Base-by-base conservation (phyloP, 768 basidiomycete species). In the Leccinum obscurum region DNA sequence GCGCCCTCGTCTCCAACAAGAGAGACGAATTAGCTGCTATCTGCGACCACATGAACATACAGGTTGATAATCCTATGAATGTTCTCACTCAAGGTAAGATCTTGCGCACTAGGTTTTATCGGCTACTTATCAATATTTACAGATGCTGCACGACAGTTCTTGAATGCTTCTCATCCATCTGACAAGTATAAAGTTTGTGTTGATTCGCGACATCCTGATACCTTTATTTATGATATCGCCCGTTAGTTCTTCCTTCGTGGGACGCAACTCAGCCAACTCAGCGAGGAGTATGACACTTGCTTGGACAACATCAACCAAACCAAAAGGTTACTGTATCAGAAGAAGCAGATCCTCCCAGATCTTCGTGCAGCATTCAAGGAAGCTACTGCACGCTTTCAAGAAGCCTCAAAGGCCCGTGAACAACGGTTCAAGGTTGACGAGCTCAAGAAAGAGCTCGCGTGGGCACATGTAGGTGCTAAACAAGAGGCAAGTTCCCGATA, bases 51-150 rank as follows among this genome's bases (percentile, higher is more conserved):
- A 96, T 97, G 89, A 94, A 94, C 67, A 92, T 99, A 57, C 94
- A 96, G 70, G 92, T 97, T 60, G 94, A 97, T 71, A 95, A 95
- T 68, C 96, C 95, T 2, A 87, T 98, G 86, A 98, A 93, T 62
- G 89, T 99, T 26, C 81, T 96, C 49, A 95, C 92, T 1, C 93
- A 94, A 81, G 92, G 89, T 82, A 62, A 37, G 26, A 68, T 61
- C 9, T 28, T 7, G 24, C 24, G 14, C 17, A 6, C 22, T 9
- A 24, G 3, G 2, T 30, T n/a, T 53, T 35, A 10, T 46, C 4
- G 1, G 26, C 3, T 48, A 35, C 44, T 62, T n/a, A 60, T 51
- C 8, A 24, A 22, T 50, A 48, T 54, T 51, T 46, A 56, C 51
- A 77, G 71, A 76, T 66, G 69, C 76, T 62, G 73, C 77, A 11